Base-by-base conservation (phyloP, 1,139 yeast genomes). In the Geotrichum aggregatum region DNA sequence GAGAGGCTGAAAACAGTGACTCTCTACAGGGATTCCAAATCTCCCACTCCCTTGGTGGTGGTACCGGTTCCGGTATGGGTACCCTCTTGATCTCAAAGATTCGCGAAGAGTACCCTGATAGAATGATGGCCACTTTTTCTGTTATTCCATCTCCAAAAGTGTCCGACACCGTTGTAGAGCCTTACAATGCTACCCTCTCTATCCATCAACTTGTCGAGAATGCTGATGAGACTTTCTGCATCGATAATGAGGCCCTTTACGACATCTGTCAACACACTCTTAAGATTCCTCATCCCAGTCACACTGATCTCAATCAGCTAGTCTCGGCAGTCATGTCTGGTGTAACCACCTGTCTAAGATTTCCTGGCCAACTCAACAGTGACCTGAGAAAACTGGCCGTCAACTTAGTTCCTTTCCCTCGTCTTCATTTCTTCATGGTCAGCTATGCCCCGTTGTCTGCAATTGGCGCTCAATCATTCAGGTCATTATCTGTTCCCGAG, bases 31-130 rank as follows among this genome's bases (percentile, higher is more conserved):
- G 96, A 63, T 88, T 88, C 80, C 96, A 87, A 74, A 84, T 88
- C 66, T 82, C 96, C 52, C 96, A 88, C 71, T 88, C 96, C 42
- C 78, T 88, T 58, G 96, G 96, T 71, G 96, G 96, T 72, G 96
- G 96, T 76, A 88, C 96, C 52, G 96, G 96, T 66, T 87, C 95
- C 34, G 96, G 96, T 72, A 83, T 88, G 91, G 96, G 96, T 66
- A 87, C 96, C 44, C 72, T 87, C 62, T 77, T 87, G 65, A 80
- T 87, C 62, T 80, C 88, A 54, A 83, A 83, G 66, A 84, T 87
- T 65, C 80, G 89, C 71, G 95, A 87, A 69, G 95, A 87, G 70
- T 87, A 82, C 64, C 89, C 95, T 49, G 96, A 88, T 71, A 83
- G 96, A 76, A 88, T 88, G 96, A 83, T 87, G 87, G 95, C 95